Evolutionary conservation across 2,329 filamentous ascomycete genomes (phyloP), one percentile per base, ranked within the genome.

Genomic region (Fusarium goolgardi): DNA sequence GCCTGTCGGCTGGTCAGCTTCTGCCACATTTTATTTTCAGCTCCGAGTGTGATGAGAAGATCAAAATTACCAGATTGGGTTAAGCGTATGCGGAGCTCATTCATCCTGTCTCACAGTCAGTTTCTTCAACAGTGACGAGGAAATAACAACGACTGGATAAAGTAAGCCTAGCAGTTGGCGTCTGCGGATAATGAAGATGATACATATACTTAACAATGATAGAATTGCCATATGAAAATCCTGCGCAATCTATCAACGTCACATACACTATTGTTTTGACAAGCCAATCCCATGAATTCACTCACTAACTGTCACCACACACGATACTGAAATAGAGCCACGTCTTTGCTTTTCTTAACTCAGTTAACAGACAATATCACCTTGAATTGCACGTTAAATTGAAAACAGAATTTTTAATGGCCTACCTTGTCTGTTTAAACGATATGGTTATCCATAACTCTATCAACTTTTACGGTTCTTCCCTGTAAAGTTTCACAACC

Each of bases 21-120:
- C 31, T 23, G 16, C 18, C 20, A 32, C 45, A 50, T 4, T 37
- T 39, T 50, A 50, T 4, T 37, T 39, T 50, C 32, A 50, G 32
- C 32, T n/a, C 35, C n/a, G 6, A 18, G 10, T 23, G 20, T 37
- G 60, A 63, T 63, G 60, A 63, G 59, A 63, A 63, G 25, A 63
- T 63, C 60, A 63, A 12, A n/a, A 63, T 58, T 50, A 25, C 60
- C 32, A 16, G 5, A 37, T 58, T 5, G 2, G 59, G 60, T 11
- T 49, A 13, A n/a, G 59, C 25, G 9, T 25, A 20, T 15, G 8
- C n/a, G 11, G 2, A 29, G 11, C 32, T 32, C 13, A 23, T 20
- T 21, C 16, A 29, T 41, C 21, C 16, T 25, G 18, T 37, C 34
- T 37, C 16, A 37, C 9, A 9, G 15, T n/a, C 9, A 18, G 15